Percentiles rank a stretch among this genome's conserved stretches.
Evolutionary conservation across 2,329 filamentous ascomycete species (phyloP).

Genomic region (Fusarium bactridioides): DNA sequence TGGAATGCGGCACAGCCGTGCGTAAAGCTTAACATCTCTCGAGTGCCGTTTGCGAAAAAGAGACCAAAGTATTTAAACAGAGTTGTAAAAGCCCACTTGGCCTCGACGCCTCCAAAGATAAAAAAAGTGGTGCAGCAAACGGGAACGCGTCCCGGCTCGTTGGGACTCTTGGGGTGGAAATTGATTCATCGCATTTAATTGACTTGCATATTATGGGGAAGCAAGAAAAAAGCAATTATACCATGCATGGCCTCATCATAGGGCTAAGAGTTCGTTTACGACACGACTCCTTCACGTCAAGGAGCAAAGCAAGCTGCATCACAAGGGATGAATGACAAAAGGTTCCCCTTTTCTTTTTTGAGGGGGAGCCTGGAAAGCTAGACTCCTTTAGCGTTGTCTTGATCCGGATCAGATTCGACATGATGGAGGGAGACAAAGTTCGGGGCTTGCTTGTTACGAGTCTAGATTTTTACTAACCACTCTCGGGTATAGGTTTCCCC

Average conservation of each 20-base stretch:
- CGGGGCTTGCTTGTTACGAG: not conserved
- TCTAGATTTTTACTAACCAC: not conserved
- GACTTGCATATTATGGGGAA: not conserved
- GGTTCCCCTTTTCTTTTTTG: slow-evolving; percentile 2
- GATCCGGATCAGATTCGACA: not conserved
- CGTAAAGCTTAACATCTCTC: not conserved
- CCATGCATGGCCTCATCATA: not conserved
- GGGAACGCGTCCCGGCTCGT: slow-evolving; percentile 14
- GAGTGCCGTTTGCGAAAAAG: slow-evolving; percentile 15
- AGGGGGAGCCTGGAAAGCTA: not conserved
- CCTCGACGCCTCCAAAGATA: slow-evolving; percentile 2
- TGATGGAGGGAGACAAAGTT: not conserved
- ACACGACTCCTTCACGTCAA: not conserved
- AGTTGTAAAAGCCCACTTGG: not conserved
- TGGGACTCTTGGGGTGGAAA: slow-evolving; percentile 1
- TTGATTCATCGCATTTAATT: slow-evolving; percentile 6
- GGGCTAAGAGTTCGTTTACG: not conserved
- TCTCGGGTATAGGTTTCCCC: not conserved
- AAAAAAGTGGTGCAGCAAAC: slow-evolving; percentile 4
- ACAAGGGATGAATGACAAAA: not conserved
- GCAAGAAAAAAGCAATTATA: slow-evolving; percentile 6
- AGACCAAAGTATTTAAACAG: not conserved
- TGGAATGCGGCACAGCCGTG: slow-evolving; percentile 15
- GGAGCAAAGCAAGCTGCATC: not conserved
- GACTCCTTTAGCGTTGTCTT: not conserved